Conservation (phyloP, 441 rosid species). For the Gossypium gossypioides region DNA sequence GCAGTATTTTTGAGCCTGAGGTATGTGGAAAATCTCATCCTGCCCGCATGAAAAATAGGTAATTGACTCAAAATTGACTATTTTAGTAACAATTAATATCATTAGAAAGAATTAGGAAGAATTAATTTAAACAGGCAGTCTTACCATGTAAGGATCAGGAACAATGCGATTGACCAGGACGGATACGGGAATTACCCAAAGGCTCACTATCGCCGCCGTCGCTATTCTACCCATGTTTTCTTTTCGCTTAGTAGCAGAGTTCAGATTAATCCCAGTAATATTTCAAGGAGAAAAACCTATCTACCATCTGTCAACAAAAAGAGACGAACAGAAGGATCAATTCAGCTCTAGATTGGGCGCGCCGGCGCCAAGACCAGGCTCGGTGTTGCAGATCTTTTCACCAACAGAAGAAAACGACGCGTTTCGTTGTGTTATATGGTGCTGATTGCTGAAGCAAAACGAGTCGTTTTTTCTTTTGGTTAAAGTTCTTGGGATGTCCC, state of each 20-base stretch:
- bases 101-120: constrained; percentile 1
- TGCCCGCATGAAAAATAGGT: constrained; percentile 23
- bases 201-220: constrained; percentile 55
- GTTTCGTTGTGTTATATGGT: too few relatives aligned
- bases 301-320: neutral
- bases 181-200: constrained; percentile 64
- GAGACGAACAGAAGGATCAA: neutral
- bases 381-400: neutral
- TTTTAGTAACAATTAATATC: neutral
- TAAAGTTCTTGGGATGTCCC: too few relatives aligned
- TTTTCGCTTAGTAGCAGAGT: neutral
- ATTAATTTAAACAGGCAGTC: neutral
- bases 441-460: too few relatives aligned
- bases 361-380: neutral
- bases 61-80: neutral
- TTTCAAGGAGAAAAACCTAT: neutral
- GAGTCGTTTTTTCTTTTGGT: too few relatives aligned
- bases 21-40: constrained; percentile 93
- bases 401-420: neutral
- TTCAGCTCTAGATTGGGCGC: neutral
- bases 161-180: constrained; percentile 57
- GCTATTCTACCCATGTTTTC: constrained; percentile 51
- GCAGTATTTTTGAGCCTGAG: constrained; percentile 83
- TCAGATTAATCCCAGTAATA: neutral
- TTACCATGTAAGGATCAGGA: constrained; percentile 81